Conservation (phyloP, 352 stramenopile species). For the Pythium utonaiense region DNA sequence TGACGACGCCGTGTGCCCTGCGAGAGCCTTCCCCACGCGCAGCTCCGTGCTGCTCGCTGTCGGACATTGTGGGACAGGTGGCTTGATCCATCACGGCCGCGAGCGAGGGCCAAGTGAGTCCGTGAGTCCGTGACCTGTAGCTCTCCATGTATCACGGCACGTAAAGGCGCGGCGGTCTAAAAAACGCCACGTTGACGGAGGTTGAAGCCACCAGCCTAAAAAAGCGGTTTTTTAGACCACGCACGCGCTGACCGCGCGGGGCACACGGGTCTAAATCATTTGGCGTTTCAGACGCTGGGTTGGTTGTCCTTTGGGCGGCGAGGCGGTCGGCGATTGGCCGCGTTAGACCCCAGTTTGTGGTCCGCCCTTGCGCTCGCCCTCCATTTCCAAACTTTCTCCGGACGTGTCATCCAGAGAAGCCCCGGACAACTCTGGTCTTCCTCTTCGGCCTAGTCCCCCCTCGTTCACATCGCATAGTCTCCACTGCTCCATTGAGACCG, state of each 20-base stretch:
- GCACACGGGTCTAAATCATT: neutral
- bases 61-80: no score
- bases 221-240: neutral
- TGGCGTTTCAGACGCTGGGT: neutral
- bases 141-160: neutral
- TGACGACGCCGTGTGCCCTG: neutral
- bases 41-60: no score
- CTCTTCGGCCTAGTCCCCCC: no score
- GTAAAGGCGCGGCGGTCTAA: neutral
- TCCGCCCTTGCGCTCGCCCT: conserved; percentile 3
- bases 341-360: conserved; percentile 2
- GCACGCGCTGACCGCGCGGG: neutral
- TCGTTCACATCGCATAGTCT: no score
- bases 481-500: neutral
- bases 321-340: conserved; percentile 5
- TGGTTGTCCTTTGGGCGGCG: conserved; percentile 3
- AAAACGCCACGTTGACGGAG: neutral
- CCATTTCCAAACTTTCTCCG: conserved; percentile 1
- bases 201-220: neutral
- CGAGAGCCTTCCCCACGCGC: no score
- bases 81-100: no score
- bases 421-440: no score
- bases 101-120: no score
- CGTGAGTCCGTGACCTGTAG: no score
- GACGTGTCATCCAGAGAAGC: neutral